phyloP scores from a whole-genome alignment of 768 basidiomycete species.

The Steccherinum ochraceum region DNA sequence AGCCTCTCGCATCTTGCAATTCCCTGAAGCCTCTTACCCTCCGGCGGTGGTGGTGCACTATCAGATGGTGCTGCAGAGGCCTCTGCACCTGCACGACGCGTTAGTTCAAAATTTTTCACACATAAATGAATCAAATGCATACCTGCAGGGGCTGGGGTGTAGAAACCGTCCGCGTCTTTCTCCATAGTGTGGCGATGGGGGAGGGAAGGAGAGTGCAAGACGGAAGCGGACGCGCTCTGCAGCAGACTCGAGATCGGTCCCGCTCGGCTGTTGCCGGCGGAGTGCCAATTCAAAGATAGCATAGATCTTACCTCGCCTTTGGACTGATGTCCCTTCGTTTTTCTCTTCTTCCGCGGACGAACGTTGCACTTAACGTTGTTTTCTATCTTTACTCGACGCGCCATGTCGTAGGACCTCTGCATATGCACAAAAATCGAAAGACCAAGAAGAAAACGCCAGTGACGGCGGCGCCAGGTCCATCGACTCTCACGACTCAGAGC shows the following conservation, averaged over 20 bases:
- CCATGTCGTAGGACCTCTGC: not conserved
- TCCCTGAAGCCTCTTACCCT: no score
- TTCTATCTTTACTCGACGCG: no score
- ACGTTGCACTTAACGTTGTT: not conserved
- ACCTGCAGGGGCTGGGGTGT: constrained; percentile 48
- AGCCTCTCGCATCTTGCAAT: no score
- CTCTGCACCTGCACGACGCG: not conserved
- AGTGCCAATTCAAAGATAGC: not conserved
- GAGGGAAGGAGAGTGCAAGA: constrained; percentile 1
- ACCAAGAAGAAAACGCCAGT: constrained; percentile 42
- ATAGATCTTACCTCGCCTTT: not conserved
- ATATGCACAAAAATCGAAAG: constrained; percentile 35
- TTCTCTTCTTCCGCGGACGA: not conserved
- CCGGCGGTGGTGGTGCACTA: constrained; percentile 16
- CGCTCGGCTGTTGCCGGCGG: not conserved
- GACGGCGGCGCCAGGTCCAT: constrained; percentile 23
- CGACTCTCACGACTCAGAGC: constrained; percentile 2
- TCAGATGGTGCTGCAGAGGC: not conserved
- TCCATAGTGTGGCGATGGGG: constrained; percentile 34
- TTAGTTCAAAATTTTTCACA: not conserved
- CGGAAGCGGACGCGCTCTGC: not conserved
- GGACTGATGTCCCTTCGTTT: no score
- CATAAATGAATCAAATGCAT: no score
- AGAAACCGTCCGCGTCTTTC: constrained; percentile 80
- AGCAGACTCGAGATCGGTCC: not conserved